phyloP scores from a whole-genome alignment of 1,284 basidiomycete species.

The Ganoderma sinense region DNA sequence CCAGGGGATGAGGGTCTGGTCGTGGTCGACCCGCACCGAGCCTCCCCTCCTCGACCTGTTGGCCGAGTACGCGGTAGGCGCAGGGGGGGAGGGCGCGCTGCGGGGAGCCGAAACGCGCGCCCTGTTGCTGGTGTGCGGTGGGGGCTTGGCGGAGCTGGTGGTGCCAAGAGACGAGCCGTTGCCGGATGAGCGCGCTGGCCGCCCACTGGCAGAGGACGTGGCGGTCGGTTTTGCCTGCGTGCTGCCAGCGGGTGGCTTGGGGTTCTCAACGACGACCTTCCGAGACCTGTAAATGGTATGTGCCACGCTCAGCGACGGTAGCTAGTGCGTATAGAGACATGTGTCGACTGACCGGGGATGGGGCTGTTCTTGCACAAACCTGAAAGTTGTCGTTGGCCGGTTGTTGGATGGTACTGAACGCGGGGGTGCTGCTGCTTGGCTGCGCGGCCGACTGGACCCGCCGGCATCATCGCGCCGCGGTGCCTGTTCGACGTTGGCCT shows the following conservation, averaged over 20 bases:
- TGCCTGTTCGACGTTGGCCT: neutral
- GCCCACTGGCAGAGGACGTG: neutral
- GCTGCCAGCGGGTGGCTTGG: neutral
- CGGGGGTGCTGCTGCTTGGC: neutral
- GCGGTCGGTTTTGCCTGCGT: neutral
- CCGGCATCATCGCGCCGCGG: too few relatives aligned
- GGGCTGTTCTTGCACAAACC: neutral
- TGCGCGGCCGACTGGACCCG: neutral
- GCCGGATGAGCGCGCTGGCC: neutral
- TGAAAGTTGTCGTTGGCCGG: neutral
- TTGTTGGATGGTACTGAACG: neutral
- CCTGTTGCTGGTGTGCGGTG: neutral
- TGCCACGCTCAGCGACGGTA: neutral
- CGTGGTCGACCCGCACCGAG: neutral
- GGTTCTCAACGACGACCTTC: neutral
- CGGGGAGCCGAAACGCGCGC: neutral
- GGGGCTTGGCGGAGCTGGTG: neutral
- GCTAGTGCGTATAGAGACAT: neutral
- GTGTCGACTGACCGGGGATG: neutral
- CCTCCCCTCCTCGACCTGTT: neutral
- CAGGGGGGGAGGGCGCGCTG: neutral
- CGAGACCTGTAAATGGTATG: neutral
- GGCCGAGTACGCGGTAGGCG: neutral
- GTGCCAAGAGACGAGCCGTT: too few relatives aligned
- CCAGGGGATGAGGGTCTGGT: neutral